These are phyloP conservation scores for Kwoniella shivajii DNA, from an alignment of 1,284 basidiomycete species.

Conservation along the genomic window DNA sequence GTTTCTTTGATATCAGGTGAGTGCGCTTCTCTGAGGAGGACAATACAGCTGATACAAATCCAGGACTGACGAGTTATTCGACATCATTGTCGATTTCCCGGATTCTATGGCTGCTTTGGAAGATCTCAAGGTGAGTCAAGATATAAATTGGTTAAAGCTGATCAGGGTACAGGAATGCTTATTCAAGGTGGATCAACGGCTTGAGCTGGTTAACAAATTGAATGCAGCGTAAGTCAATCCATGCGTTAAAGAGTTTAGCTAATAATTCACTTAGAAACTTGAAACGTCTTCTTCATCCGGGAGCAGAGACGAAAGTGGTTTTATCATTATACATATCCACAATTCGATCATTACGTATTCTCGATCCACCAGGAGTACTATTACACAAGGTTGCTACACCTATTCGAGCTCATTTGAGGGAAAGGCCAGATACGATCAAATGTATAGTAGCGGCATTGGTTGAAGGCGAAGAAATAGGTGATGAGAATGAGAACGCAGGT, in stretches of 20 bases:
- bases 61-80: constrained; percentile 86
- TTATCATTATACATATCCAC: constrained; percentile 91
- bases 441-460: constrained; percentile 90
- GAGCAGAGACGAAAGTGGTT: constrained; percentile 91
- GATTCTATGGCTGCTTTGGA: constrained; percentile 82
- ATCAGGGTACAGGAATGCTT: constrained; percentile 38
- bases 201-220: constrained; percentile 48
- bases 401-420: constrained; percentile 77
- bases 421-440: constrained; percentile 85
- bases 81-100: constrained; percentile 92
- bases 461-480: constrained; percentile 70
- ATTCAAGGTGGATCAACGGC: constrained; percentile 44
- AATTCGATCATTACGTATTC: constrained; percentile 83
- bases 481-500: constrained; percentile 51
- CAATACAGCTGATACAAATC: neutral
- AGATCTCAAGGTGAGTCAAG: constrained; percentile 69
- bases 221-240: constrained; percentile 41
- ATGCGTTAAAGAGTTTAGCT: neutral
- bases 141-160: constrained; percentile 4
- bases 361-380: constrained; percentile 90
- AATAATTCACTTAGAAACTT: constrained; percentile 62
- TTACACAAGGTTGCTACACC: constrained; percentile 89
- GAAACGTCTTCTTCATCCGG: constrained; percentile 89
- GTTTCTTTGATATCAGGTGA: constrained; percentile 78
- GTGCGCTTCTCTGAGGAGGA: neutral